Evolutionary conservation across 495 filamentous ascomycete genomes (phyloP), one percentile per base, ranked within the genome.

Genomic region (Talaromyces liani): DNA sequence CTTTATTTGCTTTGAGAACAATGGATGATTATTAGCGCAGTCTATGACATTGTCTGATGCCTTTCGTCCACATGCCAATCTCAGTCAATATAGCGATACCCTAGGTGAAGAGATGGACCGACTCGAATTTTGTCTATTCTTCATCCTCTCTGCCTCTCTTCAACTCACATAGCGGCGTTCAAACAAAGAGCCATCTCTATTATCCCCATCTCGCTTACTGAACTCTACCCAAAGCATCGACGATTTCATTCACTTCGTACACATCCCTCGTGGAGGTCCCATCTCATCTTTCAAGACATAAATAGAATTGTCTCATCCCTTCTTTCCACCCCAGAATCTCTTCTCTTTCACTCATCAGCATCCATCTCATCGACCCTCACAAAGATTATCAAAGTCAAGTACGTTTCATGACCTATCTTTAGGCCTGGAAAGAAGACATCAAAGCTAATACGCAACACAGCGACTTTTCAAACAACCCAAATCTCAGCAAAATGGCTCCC

Each of bases 401-500:
- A 49, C 18, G 45, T 20, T 22, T 49, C n/a, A 18, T 49, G 45
- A 8, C 4, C n/a, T 20, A 49, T 49, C n/a, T 49, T 18, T 49
- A 49, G 45, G 7, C 10, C 10, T 20, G 18, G 45, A 20, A 49
- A 9, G 18, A 20, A 53, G 49, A 24, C 49, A 25, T 53, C 51
- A 14, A 55, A 14, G 51, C 24, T 55, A 20, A 55, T 20, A 4
- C 16, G 51, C 14, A 55, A 55, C 9, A 55, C 0, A 29, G 51
- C 29, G 16, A 22, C 27, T 27, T 31, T 60, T 22, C 20, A 60
- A 27, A 47, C 24, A n/a, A 60, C 10, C 24, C 22, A 14, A 25
- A n/a, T 31, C 36, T n/a, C 22, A 41, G 58, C 20, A 60, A 62
- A 54, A 62, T 62, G 60, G 22, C 60, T 54, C 60, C 60, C 24